phyloP scores from a whole-genome alignment of 768 basidiomycete genomes.

The Boletus rufocinnamomeus region DNA sequence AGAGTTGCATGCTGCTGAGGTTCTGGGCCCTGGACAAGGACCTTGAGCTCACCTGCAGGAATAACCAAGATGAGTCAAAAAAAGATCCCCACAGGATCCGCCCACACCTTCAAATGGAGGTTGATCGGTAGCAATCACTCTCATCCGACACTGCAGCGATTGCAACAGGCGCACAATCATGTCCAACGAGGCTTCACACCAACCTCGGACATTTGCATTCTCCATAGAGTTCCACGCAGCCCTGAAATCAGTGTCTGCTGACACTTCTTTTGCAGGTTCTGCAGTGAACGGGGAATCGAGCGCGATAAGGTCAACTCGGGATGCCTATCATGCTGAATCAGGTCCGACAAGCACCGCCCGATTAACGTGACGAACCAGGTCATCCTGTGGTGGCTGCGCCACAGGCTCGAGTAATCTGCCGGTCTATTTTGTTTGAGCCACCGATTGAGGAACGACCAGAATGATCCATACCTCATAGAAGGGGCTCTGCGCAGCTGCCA shows the following conservation, averaged over 20 bases:
- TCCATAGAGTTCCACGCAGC: constrained; percentile 56
- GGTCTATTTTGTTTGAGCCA: constrained; percentile 19
- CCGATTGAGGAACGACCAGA: background rate
- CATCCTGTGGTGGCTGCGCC: constrained; percentile 13
- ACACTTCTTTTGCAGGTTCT: constrained; percentile 38
- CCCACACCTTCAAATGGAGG: constrained; percentile 61
- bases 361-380: constrained; percentile 21
- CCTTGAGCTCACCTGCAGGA: constrained; percentile 63
- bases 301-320: constrained; percentile 61
- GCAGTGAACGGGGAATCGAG: constrained; percentile 71
- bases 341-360: background rate
- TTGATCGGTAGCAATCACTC: constrained; percentile 54
- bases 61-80: constrained; percentile 7
- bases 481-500: constrained; percentile 26
- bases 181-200: constrained; percentile 63
- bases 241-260: constrained; percentile 49
- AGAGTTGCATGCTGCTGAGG: constrained; percentile 40
- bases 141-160: constrained; percentile 44
- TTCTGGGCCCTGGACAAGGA: constrained; percentile 43
- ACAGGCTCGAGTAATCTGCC: background rate
- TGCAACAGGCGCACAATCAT: constrained; percentile 56
- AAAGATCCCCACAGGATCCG: background rate
- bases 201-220: constrained; percentile 55
- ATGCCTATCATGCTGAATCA: constrained; percentile 33
- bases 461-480: constrained; percentile 24